Conservation (phyloP, 2,329 filamentous ascomycete genomes). For the Rachicladosporium sp. region DNA sequence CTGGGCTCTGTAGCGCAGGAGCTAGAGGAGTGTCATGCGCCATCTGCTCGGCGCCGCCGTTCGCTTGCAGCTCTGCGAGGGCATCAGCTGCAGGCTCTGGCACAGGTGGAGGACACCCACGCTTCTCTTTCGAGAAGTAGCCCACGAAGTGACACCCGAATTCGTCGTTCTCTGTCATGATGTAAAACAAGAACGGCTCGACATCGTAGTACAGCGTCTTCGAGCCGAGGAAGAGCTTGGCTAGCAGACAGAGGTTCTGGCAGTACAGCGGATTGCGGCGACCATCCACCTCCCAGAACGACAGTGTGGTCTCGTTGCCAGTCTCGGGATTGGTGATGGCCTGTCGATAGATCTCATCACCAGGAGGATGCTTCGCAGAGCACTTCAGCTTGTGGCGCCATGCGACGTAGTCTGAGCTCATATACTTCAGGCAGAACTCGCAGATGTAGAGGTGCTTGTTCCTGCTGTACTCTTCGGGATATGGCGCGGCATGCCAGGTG, state of each 20-base stretch:
- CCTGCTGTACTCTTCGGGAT: conserved; percentile 94
- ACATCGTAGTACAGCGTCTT: conserved; percentile 98
- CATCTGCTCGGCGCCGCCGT: conserved; percentile 11
- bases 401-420: conserved; percentile 97
- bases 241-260: conserved; percentile 89
- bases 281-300: conserved; percentile 95
- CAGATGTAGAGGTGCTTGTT: conserved; percentile 97
- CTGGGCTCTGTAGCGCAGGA: conserved; percentile 21
- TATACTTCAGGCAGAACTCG: conserved; percentile 98
- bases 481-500: conserved; percentile 96
- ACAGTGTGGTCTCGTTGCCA: conserved; percentile 31
- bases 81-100: conserved; percentile 35
- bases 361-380: conserved; percentile 88
- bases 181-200: conserved; percentile 93
- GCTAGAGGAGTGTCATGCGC: conserved; percentile 11
- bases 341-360: conserved; percentile 93
- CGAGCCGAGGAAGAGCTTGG: conserved; percentile 94
- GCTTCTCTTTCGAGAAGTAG: conserved; percentile 99
- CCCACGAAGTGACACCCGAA: conserved; percentile 94
- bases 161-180: conserved; percentile 87
- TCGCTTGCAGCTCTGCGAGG: conserved; percentile 9
- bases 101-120: conserved; percentile 47
- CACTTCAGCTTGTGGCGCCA: conserved; percentile 96
- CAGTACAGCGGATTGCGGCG: conserved; percentile 97
- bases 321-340: conserved; percentile 48